Evolutionary conservation across 1,139 yeast species (phyloP).

Genomic region (Pichia sp.): DNA sequence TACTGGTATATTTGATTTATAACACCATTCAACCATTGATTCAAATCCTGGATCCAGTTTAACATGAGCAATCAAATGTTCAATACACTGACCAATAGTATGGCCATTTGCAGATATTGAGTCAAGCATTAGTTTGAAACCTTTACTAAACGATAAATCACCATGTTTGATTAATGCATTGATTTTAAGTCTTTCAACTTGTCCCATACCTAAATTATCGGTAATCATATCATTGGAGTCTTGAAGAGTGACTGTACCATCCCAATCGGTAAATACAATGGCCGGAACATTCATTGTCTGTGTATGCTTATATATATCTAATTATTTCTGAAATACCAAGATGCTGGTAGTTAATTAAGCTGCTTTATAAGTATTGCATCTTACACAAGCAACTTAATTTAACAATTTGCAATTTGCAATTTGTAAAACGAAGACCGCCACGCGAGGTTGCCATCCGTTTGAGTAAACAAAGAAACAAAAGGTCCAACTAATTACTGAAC

Average conservation of each 20-base stretch:
- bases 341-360: too few species aligned
- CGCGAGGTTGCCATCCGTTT: neutral
- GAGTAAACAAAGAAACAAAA: too few species aligned
- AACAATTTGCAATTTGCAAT: neutral
- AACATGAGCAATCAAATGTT: conserved; percentile 52
- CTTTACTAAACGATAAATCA: conserved; percentile 64
- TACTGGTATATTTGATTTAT: conserved; percentile 67
- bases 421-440: neutral
- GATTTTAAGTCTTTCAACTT: conserved; percentile 54
- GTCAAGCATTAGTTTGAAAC: conserved; percentile 77
- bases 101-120: conserved; percentile 49
- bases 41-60: conserved; percentile 87
- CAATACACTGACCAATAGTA: conserved; percentile 69
- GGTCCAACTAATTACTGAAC: too few species aligned
- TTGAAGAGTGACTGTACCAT: conserved; percentile 89
- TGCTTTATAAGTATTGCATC: too few species aligned
- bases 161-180: conserved; percentile 62
- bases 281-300: conserved; percentile 38
- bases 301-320: neutral
- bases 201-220: conserved; percentile 84
- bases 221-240: conserved; percentile 91
- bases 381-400: too few species aligned
- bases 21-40: conserved; percentile 77
- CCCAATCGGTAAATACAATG: conserved; percentile 93
- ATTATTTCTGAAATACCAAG: too few species aligned